Percentiles rank a stretch among this genome's conserved stretches.
Conservation (phyloP, 306 rosid genomes). For the Vigna hirtella region DNA sequence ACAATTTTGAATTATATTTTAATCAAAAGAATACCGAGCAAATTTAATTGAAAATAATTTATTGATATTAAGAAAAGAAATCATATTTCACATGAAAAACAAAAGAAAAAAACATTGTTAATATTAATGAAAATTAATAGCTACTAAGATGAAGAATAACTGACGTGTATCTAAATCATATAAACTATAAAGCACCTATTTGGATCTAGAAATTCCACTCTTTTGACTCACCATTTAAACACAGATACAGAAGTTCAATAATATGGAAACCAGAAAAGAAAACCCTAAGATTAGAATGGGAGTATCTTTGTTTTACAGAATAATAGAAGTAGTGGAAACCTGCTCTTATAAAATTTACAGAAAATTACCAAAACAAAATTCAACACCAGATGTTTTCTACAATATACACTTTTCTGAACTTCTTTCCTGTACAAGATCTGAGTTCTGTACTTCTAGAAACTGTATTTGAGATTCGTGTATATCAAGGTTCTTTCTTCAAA, state of each 20-base stretch:
- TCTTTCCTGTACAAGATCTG: conserved; percentile 35
- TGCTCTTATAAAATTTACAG: conserved; percentile 15
- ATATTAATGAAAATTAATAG: too few relatives aligned
- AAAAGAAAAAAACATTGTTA: too few relatives aligned
- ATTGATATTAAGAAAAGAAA: too few relatives aligned
- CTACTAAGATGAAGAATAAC: too few relatives aligned
- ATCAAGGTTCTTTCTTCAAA: conserved; percentile 54
- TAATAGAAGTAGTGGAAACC: not conserved
- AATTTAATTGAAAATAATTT: too few relatives aligned
- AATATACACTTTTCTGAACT: conserved; percentile 30
- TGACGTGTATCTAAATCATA: too few relatives aligned
- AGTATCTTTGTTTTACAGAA: too few relatives aligned
- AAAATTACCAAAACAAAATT: conserved; percentile 27
- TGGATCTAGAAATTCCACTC: too few relatives aligned
- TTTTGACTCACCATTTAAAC: not conserved
- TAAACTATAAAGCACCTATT: too few relatives aligned
- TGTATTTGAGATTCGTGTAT: conserved; percentile 39
- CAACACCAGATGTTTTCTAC: conserved; percentile 24
- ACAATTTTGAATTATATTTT: too few relatives aligned
- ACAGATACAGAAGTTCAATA: not conserved
- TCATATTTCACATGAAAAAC: too few relatives aligned
- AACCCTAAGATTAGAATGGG: not conserved
- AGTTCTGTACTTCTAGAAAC: conserved; percentile 39
- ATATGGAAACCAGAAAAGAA: not conserved
- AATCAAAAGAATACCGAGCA: too few relatives aligned